phyloP scores from a whole-genome alignment of 805 yeast genomes.

The Debaryomyces prosopidis region DNA sequence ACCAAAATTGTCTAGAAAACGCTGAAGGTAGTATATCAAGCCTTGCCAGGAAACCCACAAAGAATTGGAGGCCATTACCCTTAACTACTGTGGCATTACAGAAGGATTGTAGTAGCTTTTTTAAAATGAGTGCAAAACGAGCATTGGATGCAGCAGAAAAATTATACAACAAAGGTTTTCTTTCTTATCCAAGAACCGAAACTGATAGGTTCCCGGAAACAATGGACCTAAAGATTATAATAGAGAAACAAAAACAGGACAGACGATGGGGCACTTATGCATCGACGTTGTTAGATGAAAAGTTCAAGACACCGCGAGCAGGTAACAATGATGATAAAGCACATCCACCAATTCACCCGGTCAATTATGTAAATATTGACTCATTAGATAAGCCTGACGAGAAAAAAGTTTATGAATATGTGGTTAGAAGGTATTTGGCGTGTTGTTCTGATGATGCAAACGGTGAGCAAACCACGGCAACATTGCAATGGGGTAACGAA shows the following conservation, averaged over 20 bases:
- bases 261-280: constrained; percentile 77
- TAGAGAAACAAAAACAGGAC: constrained; percentile 59
- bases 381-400: constrained; percentile 42
- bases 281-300: constrained; percentile 31
- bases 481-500: constrained; percentile 78
- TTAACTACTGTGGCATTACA: constrained; percentile 93
- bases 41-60: constrained; percentile 61
- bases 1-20: constrained; percentile 61
- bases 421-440: constrained; percentile 84
- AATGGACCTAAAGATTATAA: constrained; percentile 67
- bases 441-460: constrained; percentile 90
- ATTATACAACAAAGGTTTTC: constrained; percentile 79
- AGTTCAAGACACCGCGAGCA: constrained; percentile 65
- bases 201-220: constrained; percentile 80
- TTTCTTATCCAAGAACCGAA: constrained; percentile 97
- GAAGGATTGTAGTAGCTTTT: constrained; percentile 73
- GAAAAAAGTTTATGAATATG: constrained; percentile 78
- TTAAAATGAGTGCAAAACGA: constrained; percentile 77
- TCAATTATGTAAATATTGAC: constrained; percentile 42
- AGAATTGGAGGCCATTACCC: constrained; percentile 84
- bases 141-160: constrained; percentile 79
- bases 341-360: constrained; percentile 98
- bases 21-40: constrained; percentile 52
- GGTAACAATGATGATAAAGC: constrained; percentile 92
- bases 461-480: constrained; percentile 66